Conservation (phyloP, 495 filamentous ascomycete genomes). For the Sordaria brevicollis region DNA sequence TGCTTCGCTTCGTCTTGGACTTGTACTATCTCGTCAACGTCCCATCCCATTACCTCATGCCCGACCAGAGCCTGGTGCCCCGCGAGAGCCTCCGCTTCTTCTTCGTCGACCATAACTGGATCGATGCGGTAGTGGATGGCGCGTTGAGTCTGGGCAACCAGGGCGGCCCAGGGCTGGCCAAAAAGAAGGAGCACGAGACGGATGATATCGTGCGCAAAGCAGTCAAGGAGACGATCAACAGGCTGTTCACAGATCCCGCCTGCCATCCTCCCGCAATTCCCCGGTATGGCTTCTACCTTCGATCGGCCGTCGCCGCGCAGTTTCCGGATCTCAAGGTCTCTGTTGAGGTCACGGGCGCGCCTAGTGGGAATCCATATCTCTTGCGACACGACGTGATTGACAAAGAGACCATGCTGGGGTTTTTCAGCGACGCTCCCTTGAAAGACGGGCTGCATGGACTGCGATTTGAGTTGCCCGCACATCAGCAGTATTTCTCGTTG, state of each 20-base stretch:
- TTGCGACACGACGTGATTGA: conserved; percentile 13
- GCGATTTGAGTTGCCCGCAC: conserved; percentile 10
- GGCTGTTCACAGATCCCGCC: conserved; percentile 4
- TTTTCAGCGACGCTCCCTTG: neutral
- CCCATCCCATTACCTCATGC: conserved; percentile 31
- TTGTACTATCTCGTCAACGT: conserved; percentile 24
- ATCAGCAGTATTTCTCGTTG: conserved; percentile 24
- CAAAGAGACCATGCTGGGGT: conserved; percentile 16
- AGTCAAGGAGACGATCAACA: conserved; percentile 26
- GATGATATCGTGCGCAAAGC: conserved; percentile 18
- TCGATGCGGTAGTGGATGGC: conserved; percentile 37
- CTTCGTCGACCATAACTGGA: conserved; percentile 34
- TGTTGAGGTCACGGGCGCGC: neutral
- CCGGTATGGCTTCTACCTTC: conserved; percentile 19
- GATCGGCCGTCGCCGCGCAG: conserved; percentile 13
- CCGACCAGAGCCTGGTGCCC: conserved; percentile 28
- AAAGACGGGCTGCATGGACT: neutral
- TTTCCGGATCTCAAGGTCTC: conserved; percentile 20
- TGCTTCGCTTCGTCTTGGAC: conserved; percentile 30
- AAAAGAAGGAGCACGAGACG: neutral
- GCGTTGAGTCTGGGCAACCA: conserved; percentile 36
- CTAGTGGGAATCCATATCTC: conserved; percentile 1
- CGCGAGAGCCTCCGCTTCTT: conserved; percentile 38
- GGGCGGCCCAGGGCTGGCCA: neutral
- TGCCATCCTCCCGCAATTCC: conserved; percentile 12